A percentile compares a stretch with the other conserved stretches of the same genome.
Conservation (phyloP, 2,329 filamentous ascomycete species). For the Zasmidium cellare region DNA sequence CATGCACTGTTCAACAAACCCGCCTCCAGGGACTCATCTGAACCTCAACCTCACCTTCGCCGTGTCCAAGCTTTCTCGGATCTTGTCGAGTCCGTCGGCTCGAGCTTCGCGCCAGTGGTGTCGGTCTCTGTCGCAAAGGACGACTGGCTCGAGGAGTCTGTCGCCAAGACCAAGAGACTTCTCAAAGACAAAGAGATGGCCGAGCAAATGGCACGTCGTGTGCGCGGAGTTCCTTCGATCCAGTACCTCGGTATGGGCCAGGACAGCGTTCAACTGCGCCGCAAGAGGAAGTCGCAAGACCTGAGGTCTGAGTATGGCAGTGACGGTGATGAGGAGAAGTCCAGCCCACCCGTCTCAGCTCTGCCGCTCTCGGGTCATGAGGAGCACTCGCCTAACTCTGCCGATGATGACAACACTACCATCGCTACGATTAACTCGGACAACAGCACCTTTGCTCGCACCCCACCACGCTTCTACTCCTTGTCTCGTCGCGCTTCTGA, state of each 20-base stretch:
- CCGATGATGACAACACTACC: background rate
- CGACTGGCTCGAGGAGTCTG: background rate
- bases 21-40: background rate
- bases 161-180: background rate
- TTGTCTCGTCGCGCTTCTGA: background rate
- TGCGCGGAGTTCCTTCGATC: background rate
- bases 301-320: background rate
- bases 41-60: background rate
- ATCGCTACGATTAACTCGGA: background rate
- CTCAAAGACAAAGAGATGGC: background rate
- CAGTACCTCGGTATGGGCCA: background rate
- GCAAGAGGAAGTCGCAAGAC: background rate
- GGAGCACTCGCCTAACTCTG: background rate
- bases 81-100: background rate
- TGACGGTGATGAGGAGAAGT: background rate
- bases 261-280: background rate
- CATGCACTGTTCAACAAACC: background rate
- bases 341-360: background rate
- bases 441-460: background rate
- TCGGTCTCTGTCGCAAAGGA: background rate
- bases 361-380: background rate
- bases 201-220: background rate
- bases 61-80: background rate
- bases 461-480: background rate
- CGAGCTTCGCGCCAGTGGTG: background rate